A percentile compares a stretch with the other conserved stretches of the same genome.
Evolutionary conservation across 352 stramenopile genomes (phyloP).

Genomic region (Elongisporangium anandrum): DNA sequence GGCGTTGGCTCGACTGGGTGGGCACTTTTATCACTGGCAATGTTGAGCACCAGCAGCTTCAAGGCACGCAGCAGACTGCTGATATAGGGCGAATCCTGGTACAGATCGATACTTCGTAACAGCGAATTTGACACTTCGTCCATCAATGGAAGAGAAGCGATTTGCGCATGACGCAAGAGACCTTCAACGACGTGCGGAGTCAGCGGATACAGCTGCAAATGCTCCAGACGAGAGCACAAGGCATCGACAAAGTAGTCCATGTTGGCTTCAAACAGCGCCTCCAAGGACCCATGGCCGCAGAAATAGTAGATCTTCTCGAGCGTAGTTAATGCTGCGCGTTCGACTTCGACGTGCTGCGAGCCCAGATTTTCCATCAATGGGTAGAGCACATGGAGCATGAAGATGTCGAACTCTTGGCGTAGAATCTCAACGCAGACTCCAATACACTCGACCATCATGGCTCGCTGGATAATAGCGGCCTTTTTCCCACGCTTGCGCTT

Average conservation of each 20-base stretch:
- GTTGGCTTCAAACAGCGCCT: slow-evolving; percentile 68
- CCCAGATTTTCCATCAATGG: slow-evolving; percentile 83
- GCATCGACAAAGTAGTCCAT: slow-evolving; percentile 89
- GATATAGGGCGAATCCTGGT: slow-evolving; percentile 57
- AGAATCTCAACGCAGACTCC: slow-evolving; percentile 69
- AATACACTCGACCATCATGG: slow-evolving; percentile 72
- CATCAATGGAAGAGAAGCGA: slow-evolving; percentile 67
- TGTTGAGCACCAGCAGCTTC: slow-evolving; percentile 48
- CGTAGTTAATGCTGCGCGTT: slow-evolving; percentile 63
- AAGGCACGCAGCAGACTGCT: slow-evolving; percentile 55
- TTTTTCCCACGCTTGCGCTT: slow-evolving; percentile 1
- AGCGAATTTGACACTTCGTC: slow-evolving; percentile 74
- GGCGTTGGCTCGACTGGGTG: slow-evolving; percentile 6
- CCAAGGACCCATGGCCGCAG: slow-evolving; percentile 47
- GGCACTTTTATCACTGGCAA: slow-evolving; percentile 15
- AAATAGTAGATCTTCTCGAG: slow-evolving; percentile 64
- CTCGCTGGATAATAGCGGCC: slow-evolving; percentile 31
- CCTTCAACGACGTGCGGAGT: slow-evolving; percentile 76
- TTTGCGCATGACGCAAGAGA: slow-evolving; percentile 52
- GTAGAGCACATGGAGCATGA: slow-evolving; percentile 74
- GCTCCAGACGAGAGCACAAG: slow-evolving; percentile 60
- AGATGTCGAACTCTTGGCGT: slow-evolving; percentile 38
- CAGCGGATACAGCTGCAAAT: slow-evolving; percentile 64
- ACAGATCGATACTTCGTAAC: slow-evolving; percentile 66
- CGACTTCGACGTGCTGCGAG: slow-evolving; percentile 47